These are phyloP conservation scores for Lodderomyces parapsilosis DNA, from an alignment of 1,139 yeast species.

Conservation along the genomic window DNA sequence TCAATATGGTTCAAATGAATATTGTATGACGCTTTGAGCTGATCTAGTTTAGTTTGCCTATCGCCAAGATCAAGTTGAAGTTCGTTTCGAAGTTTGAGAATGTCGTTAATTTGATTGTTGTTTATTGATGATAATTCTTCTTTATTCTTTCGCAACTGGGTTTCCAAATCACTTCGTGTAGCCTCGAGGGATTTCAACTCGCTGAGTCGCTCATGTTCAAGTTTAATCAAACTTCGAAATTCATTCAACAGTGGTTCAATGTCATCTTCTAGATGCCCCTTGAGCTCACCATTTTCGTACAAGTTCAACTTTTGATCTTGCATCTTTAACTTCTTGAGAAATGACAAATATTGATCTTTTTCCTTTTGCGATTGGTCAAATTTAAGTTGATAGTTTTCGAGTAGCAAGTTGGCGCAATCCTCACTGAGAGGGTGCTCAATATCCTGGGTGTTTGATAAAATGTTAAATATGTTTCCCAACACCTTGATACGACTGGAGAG, in stretches of 20 bases:
- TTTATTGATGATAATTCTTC: conserved; percentile 39
- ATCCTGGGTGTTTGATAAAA: conserved; percentile 59
- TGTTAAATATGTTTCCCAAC: conserved; percentile 63
- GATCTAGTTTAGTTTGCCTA: conserved; percentile 53
- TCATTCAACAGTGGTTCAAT: conserved; percentile 43
- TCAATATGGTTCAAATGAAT: conserved; percentile 65
- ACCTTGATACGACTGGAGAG: conserved; percentile 48
- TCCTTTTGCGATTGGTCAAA: conserved; percentile 77
- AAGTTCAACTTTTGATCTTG: conserved; percentile 28
- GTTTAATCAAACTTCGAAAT: conserved; percentile 28
- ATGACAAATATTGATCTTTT: conserved; percentile 73
- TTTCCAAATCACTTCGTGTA: conserved; percentile 37
- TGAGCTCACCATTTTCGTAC: conserved; percentile 12
- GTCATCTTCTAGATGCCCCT: conserved; percentile 20
- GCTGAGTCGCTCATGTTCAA: conserved; percentile 36
- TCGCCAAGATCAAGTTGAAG: conserved; percentile 49
- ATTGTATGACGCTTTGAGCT: conserved; percentile 62
- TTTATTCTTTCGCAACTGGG: conserved; percentile 37
- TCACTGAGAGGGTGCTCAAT: conserved; percentile 87
- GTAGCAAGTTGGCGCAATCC: conserved; percentile 73
- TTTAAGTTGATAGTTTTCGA: conserved; percentile 65
- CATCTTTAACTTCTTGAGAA: conserved; percentile 65
- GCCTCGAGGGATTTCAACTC: conserved; percentile 48
- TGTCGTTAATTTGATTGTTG: conserved; percentile 40
- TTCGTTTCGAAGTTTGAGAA: conserved; percentile 49